Conservation (phyloP, 352 stramenopile species). For the Pseudoperonospora humuli region DNA sequence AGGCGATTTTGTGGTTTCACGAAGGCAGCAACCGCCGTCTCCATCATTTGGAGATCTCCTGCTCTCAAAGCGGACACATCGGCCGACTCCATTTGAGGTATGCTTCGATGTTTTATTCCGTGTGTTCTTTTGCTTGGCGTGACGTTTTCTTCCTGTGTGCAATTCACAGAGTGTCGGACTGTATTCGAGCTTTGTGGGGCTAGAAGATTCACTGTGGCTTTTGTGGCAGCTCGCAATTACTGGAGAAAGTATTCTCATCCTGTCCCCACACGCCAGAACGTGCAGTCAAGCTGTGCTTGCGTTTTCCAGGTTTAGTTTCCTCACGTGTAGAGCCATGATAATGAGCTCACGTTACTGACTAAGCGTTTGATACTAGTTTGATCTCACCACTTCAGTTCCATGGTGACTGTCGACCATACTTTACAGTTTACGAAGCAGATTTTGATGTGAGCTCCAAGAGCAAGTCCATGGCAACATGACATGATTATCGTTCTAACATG, state of each 20-base stretch:
- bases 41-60: conserved; percentile 68
- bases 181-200: conserved; percentile 77
- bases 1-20: conserved; percentile 40
- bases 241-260: conserved; percentile 70
- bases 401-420: conserved; percentile 82
- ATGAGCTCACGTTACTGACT: conserved; percentile 4
- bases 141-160: background rate
- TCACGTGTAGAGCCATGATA: background rate
- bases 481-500: conserved; percentile 1
- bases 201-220: conserved; percentile 68
- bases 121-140: too few relatives aligned
- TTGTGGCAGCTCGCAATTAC: conserved; percentile 83
- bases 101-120: background rate
- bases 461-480: background rate
- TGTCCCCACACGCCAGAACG: conserved; percentile 67
- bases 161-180: conserved; percentile 56
- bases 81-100: conserved; percentile 58
- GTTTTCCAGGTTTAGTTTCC: conserved; percentile 52
- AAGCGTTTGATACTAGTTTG: conserved; percentile 32
- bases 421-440: conserved; percentile 79
- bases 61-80: conserved; percentile 41
- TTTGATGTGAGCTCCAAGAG: conserved; percentile 50
- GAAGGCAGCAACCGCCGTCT: conserved; percentile 29
- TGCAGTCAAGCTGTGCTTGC: conserved; percentile 77
- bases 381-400: conserved; percentile 74